Evolutionary conservation across 192 early-diverging fungal genomes (phyloP).

Genomic region (Fimicolochytrium jonesii): DNA sequence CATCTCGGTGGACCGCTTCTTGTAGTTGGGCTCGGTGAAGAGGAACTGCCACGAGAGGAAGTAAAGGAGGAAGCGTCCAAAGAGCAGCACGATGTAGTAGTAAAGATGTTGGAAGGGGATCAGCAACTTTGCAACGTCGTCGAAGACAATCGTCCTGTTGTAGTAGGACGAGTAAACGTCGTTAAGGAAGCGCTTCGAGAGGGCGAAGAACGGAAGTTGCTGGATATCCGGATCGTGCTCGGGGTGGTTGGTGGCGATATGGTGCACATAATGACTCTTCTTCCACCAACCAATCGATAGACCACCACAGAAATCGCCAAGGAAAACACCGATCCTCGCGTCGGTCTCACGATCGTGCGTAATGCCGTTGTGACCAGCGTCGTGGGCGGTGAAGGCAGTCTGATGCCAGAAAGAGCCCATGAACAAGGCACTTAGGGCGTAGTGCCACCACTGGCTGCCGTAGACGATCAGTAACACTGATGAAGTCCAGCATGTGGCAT

Average conservation of each 20-base stretch:
- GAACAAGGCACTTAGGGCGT: not conserved
- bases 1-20: slow-evolving; percentile 68
- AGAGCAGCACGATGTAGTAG: slow-evolving; percentile 80
- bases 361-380: slow-evolving; percentile 90
- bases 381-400: slow-evolving; percentile 88
- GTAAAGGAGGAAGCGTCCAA: slow-evolving; percentile 94
- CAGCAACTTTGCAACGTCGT: slow-evolving; percentile 68
- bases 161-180: slow-evolving; percentile 89
- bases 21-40: slow-evolving; percentile 24
- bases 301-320: slow-evolving; percentile 81
- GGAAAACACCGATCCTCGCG: slow-evolving; percentile 73
- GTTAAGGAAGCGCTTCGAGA: slow-evolving; percentile 73
- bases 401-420: slow-evolving; percentile 60
- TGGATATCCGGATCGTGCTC: slow-evolving; percentile 98
- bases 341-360: slow-evolving; percentile 71
- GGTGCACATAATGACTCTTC: slow-evolving; percentile 93
- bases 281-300: slow-evolving; percentile 97
- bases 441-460: slow-evolving; percentile 8
- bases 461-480: not conserved
- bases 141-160: slow-evolving; percentile 76
- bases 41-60: slow-evolving; percentile 67
- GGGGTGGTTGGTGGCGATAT: slow-evolving; percentile 91
- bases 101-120: slow-evolving; percentile 78
- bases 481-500: not conserved
- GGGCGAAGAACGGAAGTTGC: slow-evolving; percentile 92